These are phyloP conservation scores for Ophiocytium majus DNA, from an alignment of 352 stramenopile species.

Conservation along the genomic window DNA sequence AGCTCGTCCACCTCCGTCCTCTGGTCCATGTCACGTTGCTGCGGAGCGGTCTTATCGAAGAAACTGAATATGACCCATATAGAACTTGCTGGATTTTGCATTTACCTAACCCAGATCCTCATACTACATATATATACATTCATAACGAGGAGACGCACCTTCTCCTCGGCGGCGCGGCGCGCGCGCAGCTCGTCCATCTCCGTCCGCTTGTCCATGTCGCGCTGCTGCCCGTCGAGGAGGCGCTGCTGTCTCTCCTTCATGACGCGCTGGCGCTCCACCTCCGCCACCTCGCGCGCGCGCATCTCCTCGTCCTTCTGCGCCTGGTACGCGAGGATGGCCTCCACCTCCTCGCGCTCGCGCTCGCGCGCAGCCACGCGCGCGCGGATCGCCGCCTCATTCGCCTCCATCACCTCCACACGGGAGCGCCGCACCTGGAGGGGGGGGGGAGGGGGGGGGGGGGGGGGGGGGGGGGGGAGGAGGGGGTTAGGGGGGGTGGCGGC, in stretches of 20 bases:
- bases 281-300: conserved; percentile 42
- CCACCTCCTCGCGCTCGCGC: conserved; percentile 27
- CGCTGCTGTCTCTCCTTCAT: conserved; percentile 57
- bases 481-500: background rate
- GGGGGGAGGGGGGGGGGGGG: background rate
- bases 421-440: conserved; percentile 15
- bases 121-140: too few species aligned
- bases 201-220: conserved; percentile 55
- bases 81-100: too few species aligned
- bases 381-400: conserved; percentile 40
- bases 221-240: conserved; percentile 54
- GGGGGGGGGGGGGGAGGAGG: background rate
- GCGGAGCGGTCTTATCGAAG: conserved; percentile 33
- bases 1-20: conserved; percentile 47
- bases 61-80: background rate
- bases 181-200: conserved; percentile 54
- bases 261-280: conserved; percentile 42
- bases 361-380: conserved; percentile 18
- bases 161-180: conserved; percentile 51
- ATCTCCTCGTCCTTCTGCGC: conserved; percentile 55
- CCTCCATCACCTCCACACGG: conserved; percentile 29
- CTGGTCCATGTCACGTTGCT: conserved; percentile 58
- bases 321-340: conserved; percentile 54
- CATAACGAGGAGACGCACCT: too few species aligned
- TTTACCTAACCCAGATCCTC: background rate